Base-by-base conservation (phyloP, 495 filamentous ascomycete species). In the Pseudomonodictys pantanalensis region DNA sequence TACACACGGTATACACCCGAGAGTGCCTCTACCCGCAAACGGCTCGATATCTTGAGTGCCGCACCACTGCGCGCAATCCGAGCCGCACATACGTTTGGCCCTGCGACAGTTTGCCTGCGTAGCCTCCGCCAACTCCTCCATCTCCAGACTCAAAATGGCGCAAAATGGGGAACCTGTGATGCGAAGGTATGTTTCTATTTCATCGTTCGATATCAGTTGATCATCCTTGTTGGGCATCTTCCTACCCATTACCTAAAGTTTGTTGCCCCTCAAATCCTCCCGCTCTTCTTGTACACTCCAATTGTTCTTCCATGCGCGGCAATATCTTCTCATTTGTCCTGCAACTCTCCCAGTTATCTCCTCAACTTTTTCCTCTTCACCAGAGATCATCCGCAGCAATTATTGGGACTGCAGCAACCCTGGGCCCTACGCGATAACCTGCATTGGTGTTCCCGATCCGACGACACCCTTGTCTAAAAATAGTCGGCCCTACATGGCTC, bases 151-250 rank as follows among this genome's bases (percentile, higher is more conserved):
- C 60, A 66, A 22, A 39, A 75, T 75, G 72, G 69, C 72, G 64
- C 69, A 73, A 43, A 65, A 71, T 46, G 65, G 60, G 29, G 60
- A 71, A 46, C 67, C 64, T 38, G 73, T 74, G 46, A 75, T 75
- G 69, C 60, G 73, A 41, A 73, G 73, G 73, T 75, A 66, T 29
- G 60, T 64, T 2, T 2, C 26, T 22, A 23, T 23, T 47, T 25
- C 43, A 41, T 47, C 30, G 42, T 48, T 15, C 24, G 56, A 52
- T 59, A 45, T 52, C 42, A 54, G 28, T 52, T 53, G 48, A 18
- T 10, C 53, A 10, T 11, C 43, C 28, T 22, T 44, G 18, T 11
- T 24, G 9, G 23, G 58, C 38, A 42, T 20, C 49, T 30, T 18
- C 41, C 38, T 7, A 10, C 4, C n/a, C 48, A 23, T 18, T 29